Conservation (phyloP, 805 yeast species). For the Candida ovalis region DNA sequence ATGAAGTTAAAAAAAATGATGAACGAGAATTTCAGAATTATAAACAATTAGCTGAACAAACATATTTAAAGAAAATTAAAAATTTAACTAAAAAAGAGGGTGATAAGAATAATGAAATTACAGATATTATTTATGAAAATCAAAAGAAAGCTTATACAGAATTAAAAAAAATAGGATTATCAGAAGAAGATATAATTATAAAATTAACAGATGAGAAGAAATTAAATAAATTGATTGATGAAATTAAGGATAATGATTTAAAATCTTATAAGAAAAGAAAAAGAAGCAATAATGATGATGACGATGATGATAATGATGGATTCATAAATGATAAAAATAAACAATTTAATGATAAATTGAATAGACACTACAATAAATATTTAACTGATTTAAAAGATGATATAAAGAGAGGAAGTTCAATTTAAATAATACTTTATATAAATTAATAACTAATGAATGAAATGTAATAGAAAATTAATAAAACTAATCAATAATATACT, state of each 20-base stretch:
- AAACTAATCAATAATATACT: too few relatives aligned
- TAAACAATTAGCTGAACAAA: constrained; percentile 52
- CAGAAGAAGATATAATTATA: constrained; percentile 21
- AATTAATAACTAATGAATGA: too few relatives aligned
- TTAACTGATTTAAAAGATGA: constrained; percentile 20
- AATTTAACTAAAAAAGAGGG: constrained; percentile 23
- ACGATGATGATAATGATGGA: constrained; percentile 35
- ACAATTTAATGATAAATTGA: constrained; percentile 67
- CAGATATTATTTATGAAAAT: constrained; percentile 31
- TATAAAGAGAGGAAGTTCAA: constrained; percentile 21
- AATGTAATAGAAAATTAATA: too few relatives aligned
- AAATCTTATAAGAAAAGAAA: constrained; percentile 36
- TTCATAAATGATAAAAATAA: constrained; percentile 69
- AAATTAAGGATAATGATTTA: constrained; percentile 34
- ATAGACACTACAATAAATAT: constrained; percentile 49
- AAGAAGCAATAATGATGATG: constrained; percentile 23
- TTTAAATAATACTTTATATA: too few relatives aligned
- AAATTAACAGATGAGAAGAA: constrained; percentile 34
- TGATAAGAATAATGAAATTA: neutral
- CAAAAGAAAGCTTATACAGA: constrained; percentile 32
- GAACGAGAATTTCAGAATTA: constrained; percentile 45
- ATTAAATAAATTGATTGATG: constrained; percentile 31
- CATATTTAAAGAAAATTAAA: constrained; percentile 53
- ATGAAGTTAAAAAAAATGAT: constrained; percentile 24
- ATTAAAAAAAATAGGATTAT: constrained; percentile 20